Evolutionary conservation across 176 grass and related monocot genomes (phyloP).

Genomic region (Oryza rufipogon): DNA sequence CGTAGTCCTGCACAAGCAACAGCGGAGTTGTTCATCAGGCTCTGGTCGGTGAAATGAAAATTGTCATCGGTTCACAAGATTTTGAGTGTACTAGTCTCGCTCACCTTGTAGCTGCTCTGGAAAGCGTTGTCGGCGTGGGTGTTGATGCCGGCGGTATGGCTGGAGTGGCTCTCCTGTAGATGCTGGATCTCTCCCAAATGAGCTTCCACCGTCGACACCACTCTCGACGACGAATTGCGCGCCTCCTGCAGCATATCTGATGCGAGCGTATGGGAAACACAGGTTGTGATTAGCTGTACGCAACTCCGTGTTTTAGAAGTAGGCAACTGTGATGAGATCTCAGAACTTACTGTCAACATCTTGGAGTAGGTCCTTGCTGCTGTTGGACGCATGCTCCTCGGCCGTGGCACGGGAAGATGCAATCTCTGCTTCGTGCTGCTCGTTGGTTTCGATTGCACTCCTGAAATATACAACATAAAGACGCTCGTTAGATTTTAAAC

Average conservation of each 20-base stretch:
- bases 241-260: constrained; percentile 57
- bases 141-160: constrained; percentile 60
- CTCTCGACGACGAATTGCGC: constrained; percentile 38
- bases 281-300: background rate
- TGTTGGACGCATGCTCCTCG: constrained; percentile 50
- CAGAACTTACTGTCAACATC: constrained; percentile 68
- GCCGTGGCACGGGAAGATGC: constrained; percentile 59
- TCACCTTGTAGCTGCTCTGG: constrained; percentile 69
- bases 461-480: constrained; percentile 49
- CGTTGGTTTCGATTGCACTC: constrained; percentile 56
- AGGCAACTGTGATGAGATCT: background rate
- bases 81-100: background rate
- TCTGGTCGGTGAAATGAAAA: background rate
- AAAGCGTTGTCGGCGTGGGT: constrained; percentile 61
- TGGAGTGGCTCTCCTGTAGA: constrained; percentile 60
- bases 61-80: background rate
- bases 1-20: constrained; percentile 61
- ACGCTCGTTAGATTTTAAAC: background rate
- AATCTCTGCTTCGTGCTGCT: constrained; percentile 76
- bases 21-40: background rate
- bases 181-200: constrained; percentile 52
- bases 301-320: background rate
- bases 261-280: background rate
- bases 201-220: constrained; percentile 57
- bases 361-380: constrained; percentile 59